These are phyloP conservation scores for Discostella stelligera DNA, from an alignment of 352 stramenopile genomes.

Conservation along the genomic window DNA sequence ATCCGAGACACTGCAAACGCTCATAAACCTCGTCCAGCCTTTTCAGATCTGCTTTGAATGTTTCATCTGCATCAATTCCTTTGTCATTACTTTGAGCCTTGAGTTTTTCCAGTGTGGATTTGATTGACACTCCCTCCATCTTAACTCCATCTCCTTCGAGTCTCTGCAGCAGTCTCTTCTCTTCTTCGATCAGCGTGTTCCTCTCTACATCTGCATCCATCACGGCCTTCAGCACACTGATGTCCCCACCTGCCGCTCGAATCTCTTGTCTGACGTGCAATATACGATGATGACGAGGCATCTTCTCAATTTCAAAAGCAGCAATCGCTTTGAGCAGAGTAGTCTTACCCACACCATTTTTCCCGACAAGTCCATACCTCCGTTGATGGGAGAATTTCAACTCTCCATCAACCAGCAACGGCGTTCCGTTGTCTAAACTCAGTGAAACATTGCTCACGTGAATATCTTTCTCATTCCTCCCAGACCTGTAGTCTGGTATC, in stretches of 20 bases:
- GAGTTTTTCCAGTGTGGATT: constrained; percentile 57
- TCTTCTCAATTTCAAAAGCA: constrained; percentile 94
- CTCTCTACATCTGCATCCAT: constrained; percentile 93
- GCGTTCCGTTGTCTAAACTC: constrained; percentile 77
- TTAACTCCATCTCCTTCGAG: constrained; percentile 77
- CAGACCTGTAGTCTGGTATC: constrained; percentile 65
- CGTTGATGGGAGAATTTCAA: constrained; percentile 80
- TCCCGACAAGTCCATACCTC: constrained; percentile 90
- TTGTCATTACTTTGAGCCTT: constrained; percentile 36
- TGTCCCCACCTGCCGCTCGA: constrained; percentile 68
- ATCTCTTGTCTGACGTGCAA: constrained; percentile 96
- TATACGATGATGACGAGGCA: constrained; percentile 92
- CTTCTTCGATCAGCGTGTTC: constrained; percentile 87
- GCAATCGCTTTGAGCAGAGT: constrained; percentile 95
- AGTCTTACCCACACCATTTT: constrained; percentile 91
- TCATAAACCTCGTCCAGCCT: constrained; percentile 76
- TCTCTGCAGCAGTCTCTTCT: constrained; percentile 89
- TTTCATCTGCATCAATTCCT: constrained; percentile 16
- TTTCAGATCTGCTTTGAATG: constrained; percentile 74
- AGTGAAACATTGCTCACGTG: constrained; percentile 75
- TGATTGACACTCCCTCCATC: constrained; percentile 33
- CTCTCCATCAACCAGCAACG: constrained; percentile 73
- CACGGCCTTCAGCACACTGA: constrained; percentile 92
- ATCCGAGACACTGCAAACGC: constrained; percentile 87
- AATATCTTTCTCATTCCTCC: constrained; percentile 79